Evolutionary conservation across 495 filamentous ascomycete genomes (phyloP).

Genomic region (Durotheca rogersii): DNA sequence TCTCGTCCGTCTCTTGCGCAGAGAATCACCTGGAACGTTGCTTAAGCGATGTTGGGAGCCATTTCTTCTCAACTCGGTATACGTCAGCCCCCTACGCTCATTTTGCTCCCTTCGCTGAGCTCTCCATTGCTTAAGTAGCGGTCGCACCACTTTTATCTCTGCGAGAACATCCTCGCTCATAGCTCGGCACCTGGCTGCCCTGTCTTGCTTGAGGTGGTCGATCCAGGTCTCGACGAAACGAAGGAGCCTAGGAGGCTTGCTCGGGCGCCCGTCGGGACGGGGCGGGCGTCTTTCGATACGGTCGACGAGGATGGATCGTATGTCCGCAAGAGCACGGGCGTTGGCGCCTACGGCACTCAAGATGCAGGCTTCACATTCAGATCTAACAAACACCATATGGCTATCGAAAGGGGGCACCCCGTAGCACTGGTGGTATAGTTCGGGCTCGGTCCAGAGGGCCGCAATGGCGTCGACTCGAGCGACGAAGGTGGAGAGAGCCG

Average conservation of each 20-base stretch:
- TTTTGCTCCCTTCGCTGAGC: conserved; percentile 11
- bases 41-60: conserved; percentile 4
- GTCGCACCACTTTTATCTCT: conserved; percentile 13
- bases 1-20: conserved; percentile 19
- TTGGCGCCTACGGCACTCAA: conserved; percentile 45
- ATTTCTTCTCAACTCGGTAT: conserved; percentile 22
- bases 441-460: conserved; percentile 38
- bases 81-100: not conserved
- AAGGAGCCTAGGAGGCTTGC: conserved; percentile 31
- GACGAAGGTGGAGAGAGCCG: conserved; percentile 31
- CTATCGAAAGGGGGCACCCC: conserved; percentile 26
- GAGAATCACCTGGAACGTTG: conserved; percentile 2
- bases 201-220: conserved; percentile 11
- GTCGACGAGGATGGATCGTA: conserved; percentile 40
- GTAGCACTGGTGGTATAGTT: conserved; percentile 33
- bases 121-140: conserved; percentile 26
- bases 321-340: conserved; percentile 35
- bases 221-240: conserved; percentile 48
- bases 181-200: conserved; percentile 16
- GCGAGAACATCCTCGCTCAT: conserved; percentile 20
- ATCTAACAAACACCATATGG: conserved; percentile 31
- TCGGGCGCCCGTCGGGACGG: not conserved
- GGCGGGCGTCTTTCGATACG: conserved; percentile 27
- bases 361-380: conserved; percentile 49
- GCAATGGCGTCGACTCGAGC: conserved; percentile 37